These are phyloP conservation scores for Paecilomyces sp. DNA, from an alignment of 2,329 filamentous ascomycete genomes.

Conservation along the genomic window DNA sequence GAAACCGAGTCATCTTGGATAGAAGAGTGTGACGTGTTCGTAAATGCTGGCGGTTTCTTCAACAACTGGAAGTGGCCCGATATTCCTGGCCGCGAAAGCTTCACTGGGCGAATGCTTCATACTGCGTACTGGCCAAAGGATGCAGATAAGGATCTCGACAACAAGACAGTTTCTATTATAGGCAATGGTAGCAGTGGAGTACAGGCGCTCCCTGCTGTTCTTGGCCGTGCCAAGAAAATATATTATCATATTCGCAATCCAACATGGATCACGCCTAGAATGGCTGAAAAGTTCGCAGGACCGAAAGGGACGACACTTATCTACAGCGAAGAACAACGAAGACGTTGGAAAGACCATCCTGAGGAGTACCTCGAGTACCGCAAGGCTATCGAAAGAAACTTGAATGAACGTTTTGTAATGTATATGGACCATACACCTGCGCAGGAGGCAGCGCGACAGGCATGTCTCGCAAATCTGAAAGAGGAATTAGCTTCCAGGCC, in stretches of 20 bases:
- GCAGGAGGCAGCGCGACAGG: too few species aligned
- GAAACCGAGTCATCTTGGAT: neutral
- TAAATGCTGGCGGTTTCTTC: neutral
- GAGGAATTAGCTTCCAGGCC: too few species aligned
- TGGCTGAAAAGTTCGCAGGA: too few species aligned
- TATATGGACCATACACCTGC: too few species aligned
- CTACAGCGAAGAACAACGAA: too few species aligned
- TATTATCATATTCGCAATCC: neutral
- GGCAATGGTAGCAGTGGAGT: neutral
- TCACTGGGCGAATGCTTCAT: neutral
- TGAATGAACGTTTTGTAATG: too few species aligned
- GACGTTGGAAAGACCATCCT: too few species aligned
- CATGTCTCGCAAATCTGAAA: too few species aligned
- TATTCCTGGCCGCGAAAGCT: neutral
- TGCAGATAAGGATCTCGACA: neutral
- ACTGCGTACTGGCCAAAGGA: neutral
- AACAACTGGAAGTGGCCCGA: neutral
- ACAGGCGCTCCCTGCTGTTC: neutral
- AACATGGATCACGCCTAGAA: neutral
- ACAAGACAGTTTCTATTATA: neutral
- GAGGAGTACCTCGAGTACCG: too few species aligned
- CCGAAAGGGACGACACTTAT: too few species aligned
- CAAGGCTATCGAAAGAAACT: too few species aligned
- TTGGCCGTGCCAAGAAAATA: neutral
- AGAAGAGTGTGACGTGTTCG: neutral